Evolutionary conservation across 163 green algal species (phyloP).

Genomic region (Chlorella variabilis): DNA sequence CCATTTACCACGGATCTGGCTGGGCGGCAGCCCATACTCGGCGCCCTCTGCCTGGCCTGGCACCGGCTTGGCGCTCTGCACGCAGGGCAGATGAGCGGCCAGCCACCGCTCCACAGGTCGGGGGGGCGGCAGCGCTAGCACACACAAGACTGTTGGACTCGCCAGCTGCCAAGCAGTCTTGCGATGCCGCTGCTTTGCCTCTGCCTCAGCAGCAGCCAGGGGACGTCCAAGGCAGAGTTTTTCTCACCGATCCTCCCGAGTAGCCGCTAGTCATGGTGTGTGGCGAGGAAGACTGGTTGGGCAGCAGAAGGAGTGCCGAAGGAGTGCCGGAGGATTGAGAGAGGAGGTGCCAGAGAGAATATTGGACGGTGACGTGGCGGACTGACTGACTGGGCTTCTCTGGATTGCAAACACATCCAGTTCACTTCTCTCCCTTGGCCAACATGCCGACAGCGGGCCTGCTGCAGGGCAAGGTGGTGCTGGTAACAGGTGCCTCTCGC

Average conservation of each 20-base stretch:
- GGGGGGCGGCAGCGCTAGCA: not conserved
- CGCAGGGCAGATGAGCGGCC: no score
- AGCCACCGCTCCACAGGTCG: no score
- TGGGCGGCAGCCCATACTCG: conserved; percentile 15
- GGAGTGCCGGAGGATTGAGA: no score
- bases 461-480: not conserved
- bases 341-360: no score
- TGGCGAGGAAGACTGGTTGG: no score
- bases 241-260: conserved; percentile 6
- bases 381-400: no score
- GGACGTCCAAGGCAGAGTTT: not conserved
- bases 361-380: no score
- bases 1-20: conserved; percentile 10
- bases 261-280: no score
- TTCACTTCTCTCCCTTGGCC: not conserved
- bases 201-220: not conserved
- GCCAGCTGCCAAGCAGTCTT: no score
- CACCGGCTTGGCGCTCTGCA: conserved; percentile 2
- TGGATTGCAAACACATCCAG: no score
- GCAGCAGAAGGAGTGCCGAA: no score
- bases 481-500: not conserved
- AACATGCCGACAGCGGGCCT: not conserved
- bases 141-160: not conserved
- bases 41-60: not conserved
- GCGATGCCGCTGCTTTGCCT: no score